Conservation (phyloP, 108 stramenopile species). For the Stephanodiscus triporus region DNA sequence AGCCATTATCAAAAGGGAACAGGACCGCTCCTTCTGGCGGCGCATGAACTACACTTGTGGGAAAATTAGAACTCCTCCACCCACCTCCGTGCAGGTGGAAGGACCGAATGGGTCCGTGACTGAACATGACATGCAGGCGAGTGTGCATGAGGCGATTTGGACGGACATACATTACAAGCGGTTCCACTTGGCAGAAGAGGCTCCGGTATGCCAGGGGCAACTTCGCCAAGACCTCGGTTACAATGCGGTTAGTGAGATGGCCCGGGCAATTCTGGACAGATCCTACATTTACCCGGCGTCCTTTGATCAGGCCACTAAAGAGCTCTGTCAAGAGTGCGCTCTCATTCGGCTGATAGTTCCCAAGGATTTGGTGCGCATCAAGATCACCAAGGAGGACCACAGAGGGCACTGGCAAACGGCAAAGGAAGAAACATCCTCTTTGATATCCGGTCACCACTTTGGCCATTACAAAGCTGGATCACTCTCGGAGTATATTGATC, state of each 20-base stretch:
- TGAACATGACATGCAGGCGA: not conserved
- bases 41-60: not conserved
- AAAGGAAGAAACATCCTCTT: not conserved
- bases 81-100: conserved; percentile 9
- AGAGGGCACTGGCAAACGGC: not conserved
- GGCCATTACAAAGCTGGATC: conserved; percentile 1
- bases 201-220: conserved; percentile 11
- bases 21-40: conserved; percentile 23
- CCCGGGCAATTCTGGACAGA: not conserved
- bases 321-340: not conserved
- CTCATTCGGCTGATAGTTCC: not conserved
- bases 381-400: not conserved
- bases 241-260: not conserved
- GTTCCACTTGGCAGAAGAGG: not conserved
- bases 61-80: not conserved
- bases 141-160: not conserved
- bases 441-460: not conserved
- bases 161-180: not conserved
- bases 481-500: not conserved
- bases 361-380: not conserved
- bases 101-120: not conserved
- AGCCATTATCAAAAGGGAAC: conserved; percentile 11
- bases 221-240: conserved; percentile 14
- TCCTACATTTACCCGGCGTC: not conserved
- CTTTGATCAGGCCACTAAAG: not conserved